These are phyloP conservation scores for Talaromyces sp. DNA, from an alignment of 2,329 filamentous ascomycete genomes.

Conservation along the genomic window DNA sequence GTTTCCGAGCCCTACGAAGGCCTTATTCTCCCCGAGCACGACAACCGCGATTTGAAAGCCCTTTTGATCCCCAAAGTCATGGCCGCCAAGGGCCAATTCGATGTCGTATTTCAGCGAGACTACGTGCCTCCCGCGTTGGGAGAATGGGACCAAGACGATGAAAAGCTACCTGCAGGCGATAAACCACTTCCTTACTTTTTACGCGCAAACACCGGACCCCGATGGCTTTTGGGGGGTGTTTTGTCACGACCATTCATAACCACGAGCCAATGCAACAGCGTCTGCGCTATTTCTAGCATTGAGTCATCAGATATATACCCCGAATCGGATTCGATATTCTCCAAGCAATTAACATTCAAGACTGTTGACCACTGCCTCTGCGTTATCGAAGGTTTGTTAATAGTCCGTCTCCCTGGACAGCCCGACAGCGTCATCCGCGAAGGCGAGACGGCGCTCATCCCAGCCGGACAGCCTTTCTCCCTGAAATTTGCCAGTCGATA, in stretches of 20 bases:
- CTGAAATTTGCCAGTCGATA: conserved; percentile 47
- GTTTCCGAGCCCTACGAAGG: conserved; percentile 53
- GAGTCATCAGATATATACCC: conserved; percentile 40
- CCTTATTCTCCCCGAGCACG: conserved; percentile 49
- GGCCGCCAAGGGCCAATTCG: conserved; percentile 54
- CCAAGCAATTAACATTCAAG: neutral
- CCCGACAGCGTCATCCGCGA: neutral
- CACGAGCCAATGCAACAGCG: conserved; percentile 46
- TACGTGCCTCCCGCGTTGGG: conserved; percentile 30
- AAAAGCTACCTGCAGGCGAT: conserved; percentile 22
- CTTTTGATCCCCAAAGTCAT: conserved; percentile 55
- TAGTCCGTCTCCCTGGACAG: neutral
- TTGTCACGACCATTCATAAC: conserved; percentile 50
- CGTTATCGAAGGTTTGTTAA: neutral
- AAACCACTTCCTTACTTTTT: conserved; percentile 53
- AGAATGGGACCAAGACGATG: conserved; percentile 13
- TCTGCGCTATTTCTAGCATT: conserved; percentile 54
- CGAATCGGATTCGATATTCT: conserved; percentile 40
- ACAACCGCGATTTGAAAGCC: conserved; percentile 51
- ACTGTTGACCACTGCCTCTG: neutral
- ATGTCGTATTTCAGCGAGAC: conserved; percentile 53
- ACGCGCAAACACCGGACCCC: conserved; percentile 49
- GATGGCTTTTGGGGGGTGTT: conserved; percentile 46
- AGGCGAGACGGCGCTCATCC: neutral
- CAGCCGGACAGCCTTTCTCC: conserved; percentile 13